Evolutionary conservation across 2,329 filamentous ascomycete genomes (phyloP), one percentile per base, ranked within the genome.

Genomic region (Peltaster fructicola): DNA sequence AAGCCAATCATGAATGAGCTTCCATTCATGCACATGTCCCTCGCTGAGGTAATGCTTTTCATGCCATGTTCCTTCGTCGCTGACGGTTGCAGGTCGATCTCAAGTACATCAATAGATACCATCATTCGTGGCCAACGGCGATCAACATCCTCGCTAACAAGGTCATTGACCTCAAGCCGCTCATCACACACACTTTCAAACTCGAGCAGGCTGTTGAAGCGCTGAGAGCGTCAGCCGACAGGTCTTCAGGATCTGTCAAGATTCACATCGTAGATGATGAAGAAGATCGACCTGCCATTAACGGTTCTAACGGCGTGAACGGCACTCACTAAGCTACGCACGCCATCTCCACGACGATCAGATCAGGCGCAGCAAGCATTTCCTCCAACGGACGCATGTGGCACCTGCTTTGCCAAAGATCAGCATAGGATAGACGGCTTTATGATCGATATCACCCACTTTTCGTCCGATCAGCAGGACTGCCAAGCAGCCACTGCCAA

Each of bases 41-140:
- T 49, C 20, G 39, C 39, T n/a, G 39, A 45, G 37, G 34, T 37
- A 16, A 27, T 23, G 14, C 15, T 15, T 12, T 5, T 7, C 7
- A 21, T 10, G 4, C 4, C 4, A 7, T 8, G 8, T 11, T 7
- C 5, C 13, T 4, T 1, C 7, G 12, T 17, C 24, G n/a, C 23
- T 17, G 16, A 7, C 3, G 7, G 8, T 3, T 6, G 2, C 14
- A 28, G 26, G 32, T 77, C 34, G 59, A 75, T 36, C 53, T 78
- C 14, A 65, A 63, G 17, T 78, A 78, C 49, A 77, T 76, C 42
- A 76, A 78, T 44, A 58, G 73, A 6, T 78, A 77, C 42, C 57
- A 62, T 19, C 69, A 77, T 39, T 76, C 71, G 0, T 78, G 73
- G 72, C 71, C 72, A 0, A 60, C 64, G 0, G 73, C 67, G 0